Base-by-base conservation (phyloP, 805 yeast species). In the Yarrowia phangngaensis region DNA sequence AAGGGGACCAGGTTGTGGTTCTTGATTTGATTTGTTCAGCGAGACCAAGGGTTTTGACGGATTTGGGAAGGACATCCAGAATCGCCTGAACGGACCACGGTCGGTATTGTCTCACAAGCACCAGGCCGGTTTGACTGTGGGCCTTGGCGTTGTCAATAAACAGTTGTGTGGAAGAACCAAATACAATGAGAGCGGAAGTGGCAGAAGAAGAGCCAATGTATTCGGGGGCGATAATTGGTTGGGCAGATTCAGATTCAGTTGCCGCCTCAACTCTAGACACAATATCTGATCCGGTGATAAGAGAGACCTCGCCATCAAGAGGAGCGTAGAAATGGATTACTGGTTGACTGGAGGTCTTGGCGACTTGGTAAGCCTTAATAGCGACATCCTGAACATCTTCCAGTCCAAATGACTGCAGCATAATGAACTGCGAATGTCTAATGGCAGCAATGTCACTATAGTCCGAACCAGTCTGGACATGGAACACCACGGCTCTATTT, bases 401-500 rank as follows among this genome's bases (percentile, higher is more conserved):
- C 5, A 73, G 62, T 28, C 70, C 66, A 58, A 76, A 79, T n/a
- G 95, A 84, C 50, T 88, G 74, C 54, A 89, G 64, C 17, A 82
- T 70, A 6, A 79, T 74, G 56, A 72, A 74, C 12, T 79, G 78
- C 30, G 82, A 69, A 62, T 85, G 90, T 60, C 89, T 79, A 56
- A 84, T 70, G 6, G 86, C 74, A n/a, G 90, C 70, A 20, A 86
- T 74, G 12, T 76, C 68, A 20, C 84, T 78, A 65, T 71, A 85
- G 62, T 88, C 95, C 54, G 73, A 12, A 8, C 50, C 46, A n/a
- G 83, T 62, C 52, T 77, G 75, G 27, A 79, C 78, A 58, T 80
- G 84, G 48, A 83, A 64, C n/a, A 82, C 80, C 20, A 76, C 71
- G 1, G 76, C 67, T 14, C 60, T 54, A 20, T 56, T 53, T 7